Percentiles rank a stretch among this genome's conserved stretches.
Conservation (phyloP, 176 grass and related monocot genomes). For the Pontederia paniculata region DNA sequence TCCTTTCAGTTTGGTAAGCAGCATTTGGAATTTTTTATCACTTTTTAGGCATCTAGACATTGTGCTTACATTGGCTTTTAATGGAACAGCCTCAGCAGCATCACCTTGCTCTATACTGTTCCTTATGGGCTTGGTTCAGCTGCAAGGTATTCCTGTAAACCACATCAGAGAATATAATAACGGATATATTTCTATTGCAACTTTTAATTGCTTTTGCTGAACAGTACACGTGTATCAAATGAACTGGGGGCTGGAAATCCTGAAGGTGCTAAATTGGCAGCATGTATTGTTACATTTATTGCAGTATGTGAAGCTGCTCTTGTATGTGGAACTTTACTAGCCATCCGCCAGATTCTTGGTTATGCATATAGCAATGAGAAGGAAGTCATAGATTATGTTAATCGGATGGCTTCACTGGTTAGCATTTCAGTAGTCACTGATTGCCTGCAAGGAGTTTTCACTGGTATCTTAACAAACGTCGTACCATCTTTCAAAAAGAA, state of each 20-base stretch:
- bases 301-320: conserved; percentile 24
- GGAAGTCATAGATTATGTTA: conserved; percentile 45
- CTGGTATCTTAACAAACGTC: conserved; percentile 21
- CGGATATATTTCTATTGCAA: neutral
- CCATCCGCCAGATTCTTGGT: conserved; percentile 26
- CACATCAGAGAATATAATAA: neutral
- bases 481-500: neutral
- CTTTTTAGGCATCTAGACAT: conserved; percentile 3
- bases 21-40: neutral
- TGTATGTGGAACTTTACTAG: conserved; percentile 30
- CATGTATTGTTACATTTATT: conserved; percentile 24
- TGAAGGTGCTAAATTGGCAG: conserved; percentile 33
- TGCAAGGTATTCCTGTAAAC: conserved; percentile 27
- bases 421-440: conserved; percentile 43
- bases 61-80: conserved; percentile 4
- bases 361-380: conserved; percentile 52
- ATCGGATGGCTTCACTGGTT: conserved; percentile 36
- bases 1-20: conserved; percentile 56
- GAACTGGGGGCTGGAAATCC: conserved; percentile 57
- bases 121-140: conserved; percentile 52
- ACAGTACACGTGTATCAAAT: conserved; percentile 48
- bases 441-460: conserved; percentile 47
- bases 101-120: conserved; percentile 32
- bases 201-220: neutral
- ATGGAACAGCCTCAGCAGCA: conserved; percentile 36